Conservation (phyloP, 176 grass and related monocot species). For the Eleusine coracana region DNA sequence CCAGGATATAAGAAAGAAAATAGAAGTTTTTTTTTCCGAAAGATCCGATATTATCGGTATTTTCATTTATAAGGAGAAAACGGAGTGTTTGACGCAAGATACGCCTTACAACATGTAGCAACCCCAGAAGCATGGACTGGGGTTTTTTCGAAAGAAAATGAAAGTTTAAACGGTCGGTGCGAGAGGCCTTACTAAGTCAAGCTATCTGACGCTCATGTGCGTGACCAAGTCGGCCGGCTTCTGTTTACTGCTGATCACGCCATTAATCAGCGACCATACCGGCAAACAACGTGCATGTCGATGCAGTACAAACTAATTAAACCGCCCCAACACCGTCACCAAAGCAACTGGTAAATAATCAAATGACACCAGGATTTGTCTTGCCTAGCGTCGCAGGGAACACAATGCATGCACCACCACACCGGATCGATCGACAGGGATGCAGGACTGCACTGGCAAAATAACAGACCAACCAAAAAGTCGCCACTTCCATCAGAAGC, state of each 20-base stretch:
- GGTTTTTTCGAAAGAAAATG: neutral
- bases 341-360: slow-evolving; percentile 32
- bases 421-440: slow-evolving; percentile 30
- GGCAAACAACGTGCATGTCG: slow-evolving; percentile 12
- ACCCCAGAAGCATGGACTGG: too few species aligned
- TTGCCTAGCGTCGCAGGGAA: slow-evolving; percentile 30
- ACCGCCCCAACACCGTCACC: neutral
- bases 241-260: slow-evolving; percentile 15
- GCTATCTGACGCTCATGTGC: neutral
- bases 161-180: neutral
- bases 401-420: slow-evolving; percentile 27
- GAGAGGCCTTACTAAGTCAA: neutral
- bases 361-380: slow-evolving; percentile 51
- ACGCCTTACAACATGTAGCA: too few species aligned
- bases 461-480: slow-evolving; percentile 31
- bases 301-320: neutral
- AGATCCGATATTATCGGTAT: too few species aligned
- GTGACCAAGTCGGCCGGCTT: neutral
- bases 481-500: neutral
- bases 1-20: neutral
- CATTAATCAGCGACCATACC: slow-evolving; percentile 23
- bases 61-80: too few species aligned
- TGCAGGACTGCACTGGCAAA: neutral
- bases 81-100: too few species aligned
- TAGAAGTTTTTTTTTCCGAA: neutral